phyloP scores from a whole-genome alignment of 2,329 filamentous ascomycete genomes.

The Phoma sp. region DNA sequence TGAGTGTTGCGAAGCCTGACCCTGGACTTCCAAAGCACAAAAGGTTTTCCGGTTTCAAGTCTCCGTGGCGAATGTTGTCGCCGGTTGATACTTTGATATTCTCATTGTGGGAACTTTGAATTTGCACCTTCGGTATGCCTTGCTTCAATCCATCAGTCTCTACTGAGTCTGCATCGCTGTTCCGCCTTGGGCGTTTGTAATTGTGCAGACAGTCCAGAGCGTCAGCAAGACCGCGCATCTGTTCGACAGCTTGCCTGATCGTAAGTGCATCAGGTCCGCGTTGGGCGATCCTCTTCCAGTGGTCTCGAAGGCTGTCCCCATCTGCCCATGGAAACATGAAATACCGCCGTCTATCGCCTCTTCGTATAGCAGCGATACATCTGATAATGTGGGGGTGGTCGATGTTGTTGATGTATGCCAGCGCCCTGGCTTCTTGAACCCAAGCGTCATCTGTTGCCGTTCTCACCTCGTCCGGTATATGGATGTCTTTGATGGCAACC shows the following conservation, averaged over 20 bases:
- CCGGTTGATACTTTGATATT: neutral
- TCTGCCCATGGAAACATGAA: neutral
- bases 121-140: too few species aligned
- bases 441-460: neutral
- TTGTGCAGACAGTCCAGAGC: neutral
- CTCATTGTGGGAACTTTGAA: neutral
- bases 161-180: too few species aligned
- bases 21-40: slow-evolving; percentile 29
- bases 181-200: too few species aligned
- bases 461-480: too few species aligned
- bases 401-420: neutral
- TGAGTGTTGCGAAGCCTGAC: neutral
- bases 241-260: neutral
- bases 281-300: neutral
- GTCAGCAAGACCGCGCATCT: neutral
- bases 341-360: neutral
- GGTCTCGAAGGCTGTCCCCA: neutral
- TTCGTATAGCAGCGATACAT: neutral
- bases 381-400: neutral
- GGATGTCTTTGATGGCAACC: too few species aligned
- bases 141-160: neutral
- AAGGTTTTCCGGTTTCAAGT: slow-evolving; percentile 50
- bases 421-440: neutral
- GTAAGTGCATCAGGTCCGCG: neutral
- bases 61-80: slow-evolving; percentile 31